Percentiles rank a stretch among this genome's conserved stretches.
These are phyloP conservation scores for Mucor racemosus DNA, from an alignment of 371 early-diverging fungal genomes.

Conservation along the genomic window DNA sequence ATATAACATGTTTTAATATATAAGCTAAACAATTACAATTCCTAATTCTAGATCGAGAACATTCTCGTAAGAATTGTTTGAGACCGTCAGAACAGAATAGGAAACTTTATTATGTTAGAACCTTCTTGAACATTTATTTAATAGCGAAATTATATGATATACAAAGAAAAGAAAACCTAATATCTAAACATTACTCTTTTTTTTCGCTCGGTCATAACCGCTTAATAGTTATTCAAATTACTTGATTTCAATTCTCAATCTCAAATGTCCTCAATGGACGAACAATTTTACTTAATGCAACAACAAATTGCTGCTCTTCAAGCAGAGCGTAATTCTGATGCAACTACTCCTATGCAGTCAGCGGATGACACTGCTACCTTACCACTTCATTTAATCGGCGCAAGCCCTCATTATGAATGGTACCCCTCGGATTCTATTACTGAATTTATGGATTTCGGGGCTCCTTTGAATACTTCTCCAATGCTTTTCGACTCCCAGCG, in stretches of 20 bases:
- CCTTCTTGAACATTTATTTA: slow-evolving; percentile 11
- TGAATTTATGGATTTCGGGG: not conserved
- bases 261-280: slow-evolving; percentile 2
- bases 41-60: too few species aligned
- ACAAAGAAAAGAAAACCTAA: not conserved
- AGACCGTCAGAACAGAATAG: too few species aligned
- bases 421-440: slow-evolving; percentile 1
- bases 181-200: not conserved
- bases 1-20: too few species aligned
- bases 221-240: too few species aligned
- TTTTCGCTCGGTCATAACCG: slow-evolving; percentile 14
- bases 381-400: slow-evolving; percentile 4
- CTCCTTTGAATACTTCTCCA: not conserved
- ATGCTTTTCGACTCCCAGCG: slow-evolving; percentile 12
- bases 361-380: not conserved
- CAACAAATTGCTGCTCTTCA: not conserved
- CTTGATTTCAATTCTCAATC: not conserved
- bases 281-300: not conserved
- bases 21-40: too few species aligned
- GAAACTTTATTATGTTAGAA: too few species aligned
- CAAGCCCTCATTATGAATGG: slow-evolving; percentile 17
- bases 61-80: too few species aligned
- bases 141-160: slow-evolving; percentile 14
- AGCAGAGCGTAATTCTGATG: not conserved
- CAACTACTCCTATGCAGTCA: too few species aligned